Base-by-base conservation (phyloP, 441 rosid species). In the Kokia cookei region DNA sequence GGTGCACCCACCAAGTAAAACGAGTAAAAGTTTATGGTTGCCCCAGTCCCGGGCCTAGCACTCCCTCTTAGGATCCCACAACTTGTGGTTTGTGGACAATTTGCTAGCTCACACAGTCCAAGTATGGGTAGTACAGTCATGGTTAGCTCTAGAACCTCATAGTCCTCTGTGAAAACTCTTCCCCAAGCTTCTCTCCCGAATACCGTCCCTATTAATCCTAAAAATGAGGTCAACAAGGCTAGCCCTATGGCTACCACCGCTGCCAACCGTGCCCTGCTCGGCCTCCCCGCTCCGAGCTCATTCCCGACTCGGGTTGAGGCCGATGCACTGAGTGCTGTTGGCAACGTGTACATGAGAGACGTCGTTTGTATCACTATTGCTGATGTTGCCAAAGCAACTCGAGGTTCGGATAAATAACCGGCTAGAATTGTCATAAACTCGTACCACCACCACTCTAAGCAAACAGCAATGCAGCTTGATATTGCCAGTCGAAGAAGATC, bases 361-460 rank as follows among this genome's bases (percentile, higher is more conserved):
- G 97, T 94, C 0, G 98, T 94, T 69, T 92, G 98, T 11, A 94
- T 94, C 15, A 94, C 89, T 14, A 94, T 88, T 0, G 97, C 93
- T 0, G 98, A 86, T 0, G 95, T 84, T 0, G 97, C 96, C 0
- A 94, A 77, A 0, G 96, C 84, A 0, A 86, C 91, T 0, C 48
- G 80, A 5, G 97, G 95, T 9, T 81, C 80, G 0, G 76, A 75
- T 22, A 92, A 84, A 65, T 91, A 94, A 1, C 98, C 98, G 0
- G 98, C 86, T 6, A 84, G 83, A 35, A 94, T 84, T 13, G 97
- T 91, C 98, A 94, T 92, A 82, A 94, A 79, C 75, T 94, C 97
- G 22, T 92, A 94, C 98, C 98, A 94, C 98, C 98, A 94, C 98
- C 98, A 94, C 75, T 94, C 98, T 65, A 94, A 80, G 75, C 98